These are phyloP conservation scores for Vanrija humicola DNA, from an alignment of 1,284 basidiomycete genomes.

Conservation along the genomic window DNA sequence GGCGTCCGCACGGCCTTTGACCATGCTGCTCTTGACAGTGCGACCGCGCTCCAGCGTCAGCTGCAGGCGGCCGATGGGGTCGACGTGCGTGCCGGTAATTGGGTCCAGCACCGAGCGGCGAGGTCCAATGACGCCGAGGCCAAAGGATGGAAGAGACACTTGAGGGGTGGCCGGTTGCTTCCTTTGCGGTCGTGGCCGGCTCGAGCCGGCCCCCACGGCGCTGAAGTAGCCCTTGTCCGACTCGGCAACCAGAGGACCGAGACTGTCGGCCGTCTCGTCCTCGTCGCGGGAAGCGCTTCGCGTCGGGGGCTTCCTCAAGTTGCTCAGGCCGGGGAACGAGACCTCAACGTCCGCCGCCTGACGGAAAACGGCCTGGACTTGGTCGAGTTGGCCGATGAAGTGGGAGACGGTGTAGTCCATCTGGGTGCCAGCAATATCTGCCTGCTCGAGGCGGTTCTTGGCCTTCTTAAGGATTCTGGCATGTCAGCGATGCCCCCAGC, in stretches of 20 bases:
- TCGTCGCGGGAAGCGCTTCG: not conserved
- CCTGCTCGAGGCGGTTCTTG: not conserved
- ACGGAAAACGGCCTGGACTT: slow-evolving; percentile 20
- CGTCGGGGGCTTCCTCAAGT: not conserved
- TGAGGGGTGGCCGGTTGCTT: slow-evolving; percentile 8
- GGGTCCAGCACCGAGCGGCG: slow-evolving; percentile 30
- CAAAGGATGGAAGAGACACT: slow-evolving; percentile 11
- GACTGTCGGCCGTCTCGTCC: slow-evolving; percentile 6
- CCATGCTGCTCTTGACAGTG: slow-evolving; percentile 5
- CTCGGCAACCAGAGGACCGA: slow-evolving; percentile 1
- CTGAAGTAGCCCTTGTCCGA: slow-evolving; percentile 1
- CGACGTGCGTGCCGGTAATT: slow-evolving; percentile 17
- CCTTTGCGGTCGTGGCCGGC: slow-evolving; percentile 1
- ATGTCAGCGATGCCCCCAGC: not conserved
- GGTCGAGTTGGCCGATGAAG: slow-evolving; percentile 31
- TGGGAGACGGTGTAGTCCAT: slow-evolving; percentile 28
- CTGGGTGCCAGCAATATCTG: slow-evolving; percentile 1
- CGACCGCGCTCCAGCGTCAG: slow-evolving; percentile 16
- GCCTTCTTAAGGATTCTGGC: not conserved
- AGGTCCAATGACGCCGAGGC: slow-evolving; percentile 11
- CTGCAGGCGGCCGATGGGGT: slow-evolving; percentile 29
- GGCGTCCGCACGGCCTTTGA: slow-evolving; percentile 1
- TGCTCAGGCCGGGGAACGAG: slow-evolving; percentile 21
- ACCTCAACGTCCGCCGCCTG: slow-evolving; percentile 30
- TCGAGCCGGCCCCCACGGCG: not conserved